A percentile compares a stretch with the other conserved stretches of the same genome.
Conservation (phyloP, 2,329 filamentous ascomycete species). For the Calonectria hongkongensis region DNA sequence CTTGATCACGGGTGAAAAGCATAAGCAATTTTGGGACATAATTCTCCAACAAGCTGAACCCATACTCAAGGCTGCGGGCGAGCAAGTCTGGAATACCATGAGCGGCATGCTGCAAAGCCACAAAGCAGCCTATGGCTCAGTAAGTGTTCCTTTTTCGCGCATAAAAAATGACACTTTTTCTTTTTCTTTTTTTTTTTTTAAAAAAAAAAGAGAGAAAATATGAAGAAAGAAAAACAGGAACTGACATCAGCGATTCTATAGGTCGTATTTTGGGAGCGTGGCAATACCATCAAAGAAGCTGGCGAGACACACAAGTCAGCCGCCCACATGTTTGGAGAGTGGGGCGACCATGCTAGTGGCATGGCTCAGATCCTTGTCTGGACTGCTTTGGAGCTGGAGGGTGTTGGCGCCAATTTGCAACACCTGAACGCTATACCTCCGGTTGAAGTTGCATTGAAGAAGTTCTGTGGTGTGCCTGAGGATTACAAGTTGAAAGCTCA, state of each 20-base stretch:
- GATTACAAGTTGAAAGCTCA: conserved; percentile 49
- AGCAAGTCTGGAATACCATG: conserved; percentile 48
- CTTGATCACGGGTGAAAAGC: conserved; percentile 48
- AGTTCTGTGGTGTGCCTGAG: conserved; percentile 44
- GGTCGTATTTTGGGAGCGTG: conserved; percentile 52
- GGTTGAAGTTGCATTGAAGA: conserved; percentile 46
- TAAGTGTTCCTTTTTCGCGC: conserved; percentile 29
- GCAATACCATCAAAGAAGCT: conserved; percentile 42
- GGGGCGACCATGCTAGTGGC: conserved; percentile 45
- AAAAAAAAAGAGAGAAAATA: no score
- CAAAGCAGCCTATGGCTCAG: conserved; percentile 51
- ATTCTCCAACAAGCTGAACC: conserved; percentile 44
- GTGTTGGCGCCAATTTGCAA: conserved; percentile 51
- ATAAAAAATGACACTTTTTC: no score
- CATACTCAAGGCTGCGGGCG: conserved; percentile 41
- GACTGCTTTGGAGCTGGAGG: conserved; percentile 51
- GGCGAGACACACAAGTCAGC: conserved; percentile 43
- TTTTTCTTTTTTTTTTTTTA: no score
- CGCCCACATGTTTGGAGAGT: conserved; percentile 47
- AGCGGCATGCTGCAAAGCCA: conserved; percentile 41
- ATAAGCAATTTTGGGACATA: conserved; percentile 51
- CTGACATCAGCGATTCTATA: background rate
- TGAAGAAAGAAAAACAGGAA: no score
- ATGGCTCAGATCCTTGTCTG: conserved; percentile 50
- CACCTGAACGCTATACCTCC: conserved; percentile 51